Evolutionary conservation across 306 rosid genomes (phyloP), one percentile per base, ranked within the genome.

Genomic region (Cicer chorassanicum): DNA sequence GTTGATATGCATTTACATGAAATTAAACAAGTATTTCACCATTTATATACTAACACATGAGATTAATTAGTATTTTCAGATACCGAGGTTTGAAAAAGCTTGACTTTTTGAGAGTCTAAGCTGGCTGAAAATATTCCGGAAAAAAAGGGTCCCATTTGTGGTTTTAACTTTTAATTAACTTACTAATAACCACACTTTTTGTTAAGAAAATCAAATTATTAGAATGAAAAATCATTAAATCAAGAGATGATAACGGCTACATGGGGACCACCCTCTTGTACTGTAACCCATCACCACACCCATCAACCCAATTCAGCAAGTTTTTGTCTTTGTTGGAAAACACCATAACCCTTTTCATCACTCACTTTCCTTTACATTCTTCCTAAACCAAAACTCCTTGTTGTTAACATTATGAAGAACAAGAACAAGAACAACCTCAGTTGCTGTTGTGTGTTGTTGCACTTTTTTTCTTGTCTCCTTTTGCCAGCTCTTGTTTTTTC

Each of bases 401-500:
- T 74, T 42, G 53, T 46, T 72, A 29, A 45, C 61, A 57, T 69
- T 54, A 75, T 18, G 15, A 12, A 53, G 13, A 41, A 14, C 42
- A 21, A 38, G 54, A 49, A 12, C 91, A 80, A 45, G 90, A 87
- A 61, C 88, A 84, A 60, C 57, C 84, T 82, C 67, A 75, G 66
- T 70, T 46, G 46, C 81, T 64, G 12, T 38, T 29, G 34, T 29
- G 34, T 29, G 34, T 54, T 79, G 56, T 77, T 88, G 60, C 70
- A 75, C 68, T 40, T 83, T 46, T 45, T 86, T 44, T 78, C 18
- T 74, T 65, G 39, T 79, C 79, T 93, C 9, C 78, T 87, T 15
- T 79, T 72, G 13, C 82, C 89, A 14, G 67, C 84, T 83, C 83
- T 75, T 82, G 98, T 89, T 81, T 79, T 72, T 91, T 86, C 96